These are phyloP conservation scores for Exophiala mesophila DNA, from an alignment of 2,329 filamentous ascomycete species.

Conservation along the genomic window DNA sequence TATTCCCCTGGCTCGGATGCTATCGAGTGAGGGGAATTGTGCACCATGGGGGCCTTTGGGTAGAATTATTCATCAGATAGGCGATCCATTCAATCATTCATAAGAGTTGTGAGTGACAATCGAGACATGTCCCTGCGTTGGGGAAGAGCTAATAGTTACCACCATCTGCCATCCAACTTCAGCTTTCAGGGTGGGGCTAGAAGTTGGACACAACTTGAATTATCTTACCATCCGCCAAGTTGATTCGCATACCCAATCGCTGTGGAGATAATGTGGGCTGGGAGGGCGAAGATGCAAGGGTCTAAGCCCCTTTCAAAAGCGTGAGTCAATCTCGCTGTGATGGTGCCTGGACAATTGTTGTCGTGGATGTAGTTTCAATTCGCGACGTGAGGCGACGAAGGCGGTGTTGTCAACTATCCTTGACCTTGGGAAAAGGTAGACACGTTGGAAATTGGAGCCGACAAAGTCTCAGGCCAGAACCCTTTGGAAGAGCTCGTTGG, in stretches of 20 bases:
- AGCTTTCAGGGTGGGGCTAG: neutral
- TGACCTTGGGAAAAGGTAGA: neutral
- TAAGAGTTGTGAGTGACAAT: neutral
- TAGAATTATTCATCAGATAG: neutral
- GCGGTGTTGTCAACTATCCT: neutral
- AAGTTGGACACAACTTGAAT: constrained; percentile 1
- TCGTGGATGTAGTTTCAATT: neutral
- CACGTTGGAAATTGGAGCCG: neutral
- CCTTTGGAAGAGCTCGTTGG: neutral
- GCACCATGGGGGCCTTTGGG: neutral
- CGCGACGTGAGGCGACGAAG: neutral
- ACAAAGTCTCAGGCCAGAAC: neutral
- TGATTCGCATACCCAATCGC: neutral
- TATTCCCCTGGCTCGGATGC: neutral
- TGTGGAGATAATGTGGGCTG: neutral
- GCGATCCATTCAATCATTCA: neutral
- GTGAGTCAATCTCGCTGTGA: neutral
- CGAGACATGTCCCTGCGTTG: neutral
- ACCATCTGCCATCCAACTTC: neutral
- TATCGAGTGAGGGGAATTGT: neutral
- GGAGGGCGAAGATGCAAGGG: neutral
- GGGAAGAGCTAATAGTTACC: neutral
- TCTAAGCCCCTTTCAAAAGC: neutral
- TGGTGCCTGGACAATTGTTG: neutral
- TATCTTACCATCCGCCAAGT: neutral